These are phyloP conservation scores for Herpetospermum pedunculosum DNA, from an alignment of 306 rosid species.

Conservation along the genomic window DNA sequence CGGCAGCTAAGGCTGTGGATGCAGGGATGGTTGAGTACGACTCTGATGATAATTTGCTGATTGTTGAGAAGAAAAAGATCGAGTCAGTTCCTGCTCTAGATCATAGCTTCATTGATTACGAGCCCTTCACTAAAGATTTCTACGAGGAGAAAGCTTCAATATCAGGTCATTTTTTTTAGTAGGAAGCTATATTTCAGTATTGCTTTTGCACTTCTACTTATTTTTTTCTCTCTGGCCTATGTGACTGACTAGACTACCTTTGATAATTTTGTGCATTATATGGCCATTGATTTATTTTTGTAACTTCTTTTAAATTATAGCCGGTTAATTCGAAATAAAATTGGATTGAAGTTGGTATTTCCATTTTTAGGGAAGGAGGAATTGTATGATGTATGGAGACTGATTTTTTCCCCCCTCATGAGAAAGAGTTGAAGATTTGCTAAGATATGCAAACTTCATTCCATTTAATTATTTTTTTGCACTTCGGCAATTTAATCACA, in stretches of 20 bases:
- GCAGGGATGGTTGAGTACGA: slow-evolving; percentile 90
- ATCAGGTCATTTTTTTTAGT: slow-evolving; percentile 37
- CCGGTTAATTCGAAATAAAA: neutral
- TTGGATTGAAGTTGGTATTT: neutral
- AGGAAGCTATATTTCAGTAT: neutral
- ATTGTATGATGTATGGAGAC: neutral
- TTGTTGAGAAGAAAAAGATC: slow-evolving; percentile 72
- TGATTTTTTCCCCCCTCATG: neutral
- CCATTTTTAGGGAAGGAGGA: neutral
- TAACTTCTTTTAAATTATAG: neutral
- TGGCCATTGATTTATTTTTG: neutral
- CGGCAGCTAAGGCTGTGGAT: slow-evolving; percentile 92
- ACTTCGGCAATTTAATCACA: neutral
- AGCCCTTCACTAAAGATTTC: slow-evolving; percentile 73
- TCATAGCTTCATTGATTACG: slow-evolving; percentile 75
- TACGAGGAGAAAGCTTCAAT: slow-evolving; percentile 77
- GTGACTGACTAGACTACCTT: neutral
- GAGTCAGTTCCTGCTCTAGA: slow-evolving; percentile 84
- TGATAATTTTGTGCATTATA: neutral
- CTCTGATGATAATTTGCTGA: slow-evolving; percentile 78
- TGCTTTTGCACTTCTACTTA: neutral
- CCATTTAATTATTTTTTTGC: neutral
- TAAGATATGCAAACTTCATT: neutral
- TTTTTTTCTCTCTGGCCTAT: neutral
- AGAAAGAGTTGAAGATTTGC: neutral